These are phyloP conservation scores for Podaxis carcinomalis DNA, from an alignment of 768 basidiomycete species.

Conservation along the genomic window DNA sequence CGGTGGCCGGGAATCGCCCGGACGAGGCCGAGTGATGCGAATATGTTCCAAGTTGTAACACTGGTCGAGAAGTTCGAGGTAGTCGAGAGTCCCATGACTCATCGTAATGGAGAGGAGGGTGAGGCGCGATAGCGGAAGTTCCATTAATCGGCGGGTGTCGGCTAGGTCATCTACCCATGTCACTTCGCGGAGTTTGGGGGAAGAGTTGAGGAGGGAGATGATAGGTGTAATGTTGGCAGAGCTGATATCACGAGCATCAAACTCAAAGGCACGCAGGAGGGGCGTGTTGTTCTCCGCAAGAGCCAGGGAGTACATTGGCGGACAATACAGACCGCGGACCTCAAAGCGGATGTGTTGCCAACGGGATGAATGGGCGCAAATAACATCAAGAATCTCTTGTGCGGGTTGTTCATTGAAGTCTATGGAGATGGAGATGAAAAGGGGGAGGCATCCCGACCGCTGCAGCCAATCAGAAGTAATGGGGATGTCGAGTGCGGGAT, in stretches of 20 bases:
- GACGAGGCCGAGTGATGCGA: slow-evolving; percentile 24
- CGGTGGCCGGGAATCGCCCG: slow-evolving; percentile 15
- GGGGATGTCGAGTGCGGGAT: slow-evolving; percentile 22
- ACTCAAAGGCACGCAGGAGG: slow-evolving; percentile 26
- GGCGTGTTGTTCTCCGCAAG: slow-evolving; percentile 21
- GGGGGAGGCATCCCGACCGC: slow-evolving; percentile 22
- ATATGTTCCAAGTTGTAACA: slow-evolving; percentile 31
- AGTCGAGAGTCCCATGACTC: slow-evolving; percentile 27
- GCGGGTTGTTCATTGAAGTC: slow-evolving; percentile 28
- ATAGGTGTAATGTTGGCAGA: slow-evolving; percentile 25
- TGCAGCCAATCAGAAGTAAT: slow-evolving; percentile 23
- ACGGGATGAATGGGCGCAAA: slow-evolving; percentile 23
- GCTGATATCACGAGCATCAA: slow-evolving; percentile 28
- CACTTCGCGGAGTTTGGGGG: slow-evolving; percentile 24
- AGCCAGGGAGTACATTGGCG: slow-evolving; percentile 26
- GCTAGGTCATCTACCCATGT: slow-evolving; percentile 32
- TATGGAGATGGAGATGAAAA: slow-evolving; percentile 26
- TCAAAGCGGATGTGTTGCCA: slow-evolving; percentile 30
- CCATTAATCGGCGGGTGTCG: slow-evolving; percentile 25
- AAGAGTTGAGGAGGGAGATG: slow-evolving; percentile 22
- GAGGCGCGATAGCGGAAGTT: slow-evolving; percentile 24
- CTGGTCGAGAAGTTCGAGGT: slow-evolving; percentile 25
- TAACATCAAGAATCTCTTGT: slow-evolving; percentile 25
- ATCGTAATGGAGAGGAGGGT: slow-evolving; percentile 26
- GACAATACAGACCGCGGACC: slow-evolving; percentile 27